A percentile compares a stretch with the other conserved stretches of the same genome.
Conservation (phyloP, 441 rosid species). For the Pelargonium fulgidum region DNA sequence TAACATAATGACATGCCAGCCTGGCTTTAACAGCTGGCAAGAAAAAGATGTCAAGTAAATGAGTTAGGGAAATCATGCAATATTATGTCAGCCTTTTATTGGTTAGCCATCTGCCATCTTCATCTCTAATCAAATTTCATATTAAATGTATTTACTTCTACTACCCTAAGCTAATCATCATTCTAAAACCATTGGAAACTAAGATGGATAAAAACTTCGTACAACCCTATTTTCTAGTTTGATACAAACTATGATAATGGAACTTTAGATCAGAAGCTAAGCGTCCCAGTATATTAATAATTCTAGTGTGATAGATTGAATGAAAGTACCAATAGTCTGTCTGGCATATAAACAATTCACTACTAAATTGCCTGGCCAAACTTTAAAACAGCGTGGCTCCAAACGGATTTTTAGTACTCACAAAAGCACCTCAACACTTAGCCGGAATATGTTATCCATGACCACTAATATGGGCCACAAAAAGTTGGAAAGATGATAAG, state of each 20-base stretch:
- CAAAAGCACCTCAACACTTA: no score
- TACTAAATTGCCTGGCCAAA: no score
- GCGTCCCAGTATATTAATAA: not conserved
- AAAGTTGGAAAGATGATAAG: no score
- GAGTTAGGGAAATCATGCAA: not conserved
- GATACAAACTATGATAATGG: not conserved
- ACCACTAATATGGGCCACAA: no score
- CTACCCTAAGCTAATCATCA: not conserved
- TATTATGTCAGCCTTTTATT: no score
- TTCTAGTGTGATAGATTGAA: not conserved
- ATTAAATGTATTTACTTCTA: not conserved
- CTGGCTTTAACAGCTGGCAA: not conserved
- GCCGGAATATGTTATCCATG: no score
- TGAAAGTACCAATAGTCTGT: no score
- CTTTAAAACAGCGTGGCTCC: no score
- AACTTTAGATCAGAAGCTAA: slow-evolving; percentile 3
- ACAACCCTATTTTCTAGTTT: not conserved
- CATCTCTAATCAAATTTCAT: not conserved
- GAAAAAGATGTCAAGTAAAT: not conserved
- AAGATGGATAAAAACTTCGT: not conserved
- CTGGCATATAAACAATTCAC: no score
- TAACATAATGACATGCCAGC: slow-evolving; percentile 1
- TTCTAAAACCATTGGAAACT: not conserved
- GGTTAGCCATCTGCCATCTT: not conserved
- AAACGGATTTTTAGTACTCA: no score